A percentile compares a stretch with the other conserved stretches of the same genome.
Conservation (phyloP, 352 stramenopile genomes). For the Globisporangium spiculum region DNA sequence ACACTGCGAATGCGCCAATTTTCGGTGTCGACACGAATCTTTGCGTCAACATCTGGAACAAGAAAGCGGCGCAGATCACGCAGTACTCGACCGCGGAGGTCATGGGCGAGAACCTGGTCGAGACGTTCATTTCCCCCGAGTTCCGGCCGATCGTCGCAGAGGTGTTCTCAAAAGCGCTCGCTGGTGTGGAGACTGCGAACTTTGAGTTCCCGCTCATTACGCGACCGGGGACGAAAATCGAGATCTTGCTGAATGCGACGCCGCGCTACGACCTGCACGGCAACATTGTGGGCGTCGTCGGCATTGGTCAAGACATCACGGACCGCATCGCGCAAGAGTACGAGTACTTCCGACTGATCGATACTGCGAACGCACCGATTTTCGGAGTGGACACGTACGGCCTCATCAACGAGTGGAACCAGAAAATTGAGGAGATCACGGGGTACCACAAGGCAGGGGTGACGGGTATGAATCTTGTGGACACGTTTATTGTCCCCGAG, state of each 20-base stretch:
- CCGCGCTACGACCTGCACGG: conserved; percentile 63
- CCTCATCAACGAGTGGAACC: conserved; percentile 77
- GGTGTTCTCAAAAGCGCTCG: conserved; percentile 67
- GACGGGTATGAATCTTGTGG: conserved; percentile 53
- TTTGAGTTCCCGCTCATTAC: conserved; percentile 88
- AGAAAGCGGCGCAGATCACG: conserved; percentile 88
- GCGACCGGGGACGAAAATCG: conserved; percentile 62
- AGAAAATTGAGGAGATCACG: conserved; percentile 75
- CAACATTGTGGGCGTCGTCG: conserved; percentile 84
- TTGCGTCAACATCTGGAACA: conserved; percentile 92
- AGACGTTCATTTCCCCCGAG: conserved; percentile 82
- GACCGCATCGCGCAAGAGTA: conserved; percentile 74
- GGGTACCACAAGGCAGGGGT: conserved; percentile 62
- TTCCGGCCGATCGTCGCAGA: conserved; percentile 65
- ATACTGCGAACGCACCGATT: conserved; percentile 74
- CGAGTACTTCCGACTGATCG: conserved; percentile 75
- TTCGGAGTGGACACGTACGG: conserved; percentile 74
- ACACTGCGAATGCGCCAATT: conserved; percentile 89
- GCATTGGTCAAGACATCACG: conserved; percentile 85
- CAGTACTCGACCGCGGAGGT: conserved; percentile 79
- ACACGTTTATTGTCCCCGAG: conserved; percentile 59
- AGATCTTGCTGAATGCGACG: conserved; percentile 77
- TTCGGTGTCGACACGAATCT: conserved; percentile 88
- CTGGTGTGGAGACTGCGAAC: conserved; percentile 72
- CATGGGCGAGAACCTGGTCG: conserved; percentile 76